A percentile compares a stretch with the other conserved stretches of the same genome.
Conservation (phyloP, 768 basidiomycete genomes). For the Pulveroboletus ravenelii region DNA sequence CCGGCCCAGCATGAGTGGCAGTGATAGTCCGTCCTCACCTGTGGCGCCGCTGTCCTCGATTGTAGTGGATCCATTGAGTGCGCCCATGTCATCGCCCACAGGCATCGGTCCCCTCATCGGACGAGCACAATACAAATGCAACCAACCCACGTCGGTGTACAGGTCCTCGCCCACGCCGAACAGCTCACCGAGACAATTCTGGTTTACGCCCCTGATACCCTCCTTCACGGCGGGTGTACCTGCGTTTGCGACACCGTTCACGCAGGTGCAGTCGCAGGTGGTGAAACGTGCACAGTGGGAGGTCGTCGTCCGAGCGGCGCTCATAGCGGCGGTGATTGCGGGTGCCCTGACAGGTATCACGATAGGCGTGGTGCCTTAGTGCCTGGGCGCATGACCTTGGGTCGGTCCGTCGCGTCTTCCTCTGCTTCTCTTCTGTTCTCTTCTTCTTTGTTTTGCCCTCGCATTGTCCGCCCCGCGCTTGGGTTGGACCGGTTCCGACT, state of each 20-base stretch:
- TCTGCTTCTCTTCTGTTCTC: too few species aligned
- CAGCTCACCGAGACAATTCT: background rate
- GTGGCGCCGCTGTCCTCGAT: background rate
- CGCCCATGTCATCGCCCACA: background rate
- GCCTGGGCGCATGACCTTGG: too few species aligned
- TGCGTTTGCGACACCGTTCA: conserved; percentile 66
- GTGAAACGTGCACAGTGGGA: conserved; percentile 84
- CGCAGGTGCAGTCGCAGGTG: conserved; percentile 62
- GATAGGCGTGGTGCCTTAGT: conserved; percentile 11
- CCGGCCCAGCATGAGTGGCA: background rate
- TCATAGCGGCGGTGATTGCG: conserved; percentile 41
- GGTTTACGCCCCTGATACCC: conserved; percentile 20
- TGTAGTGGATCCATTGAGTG: background rate
- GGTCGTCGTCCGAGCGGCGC: conserved; percentile 61
- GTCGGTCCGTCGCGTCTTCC: too few species aligned
- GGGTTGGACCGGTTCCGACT: too few species aligned
- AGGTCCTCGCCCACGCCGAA: background rate
- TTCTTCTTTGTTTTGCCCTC: too few species aligned
- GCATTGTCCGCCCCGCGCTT: too few species aligned
- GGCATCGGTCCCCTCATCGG: conserved; percentile 12
- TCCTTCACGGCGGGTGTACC: conserved; percentile 47
- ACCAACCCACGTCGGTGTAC: conserved; percentile 7
- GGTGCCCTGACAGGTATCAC: conserved; percentile 31
- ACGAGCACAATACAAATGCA: conserved; percentile 30
- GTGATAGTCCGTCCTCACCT: background rate